Evolutionary conservation across 1,284 basidiomycete genomes (phyloP).

Genomic region (Somion occarium): DNA sequence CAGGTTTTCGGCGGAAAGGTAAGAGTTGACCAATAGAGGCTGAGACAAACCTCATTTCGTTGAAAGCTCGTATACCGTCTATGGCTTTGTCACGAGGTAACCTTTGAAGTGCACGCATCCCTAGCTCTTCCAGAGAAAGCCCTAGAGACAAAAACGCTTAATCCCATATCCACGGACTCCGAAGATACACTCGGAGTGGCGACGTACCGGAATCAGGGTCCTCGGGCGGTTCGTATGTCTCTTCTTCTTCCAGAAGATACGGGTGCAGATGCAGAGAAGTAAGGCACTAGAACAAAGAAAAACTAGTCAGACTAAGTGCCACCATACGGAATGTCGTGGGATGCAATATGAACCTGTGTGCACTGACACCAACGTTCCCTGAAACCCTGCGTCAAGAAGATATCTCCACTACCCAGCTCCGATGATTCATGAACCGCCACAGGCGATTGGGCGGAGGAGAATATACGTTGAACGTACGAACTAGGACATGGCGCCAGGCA

Average conservation of each 20-base stretch:
- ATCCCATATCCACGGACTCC: background rate
- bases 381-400: slow-evolving; percentile 70
- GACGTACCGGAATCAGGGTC: slow-evolving; percentile 71
- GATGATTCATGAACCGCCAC: background rate
- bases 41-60: slow-evolving; percentile 61
- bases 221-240: slow-evolving; percentile 76
- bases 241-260: slow-evolving; percentile 71
- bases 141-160: slow-evolving; percentile 32
- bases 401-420: slow-evolving; percentile 50
- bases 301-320: background rate
- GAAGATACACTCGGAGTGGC: background rate
- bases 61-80: slow-evolving; percentile 77
- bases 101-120: slow-evolving; percentile 65
- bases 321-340: background rate
- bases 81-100: slow-evolving; percentile 73
- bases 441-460: slow-evolving; percentile 15
- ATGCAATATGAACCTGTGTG: slow-evolving; percentile 37
- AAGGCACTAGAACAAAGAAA: slow-evolving; percentile 43
- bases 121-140: slow-evolving; percentile 73
- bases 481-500: slow-evolving; percentile 54
- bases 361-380: slow-evolving; percentile 74
- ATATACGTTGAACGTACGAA: slow-evolving; percentile 36
- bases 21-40: background rate
- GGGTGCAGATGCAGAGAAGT: slow-evolving; percentile 43
- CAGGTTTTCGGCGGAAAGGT: background rate